Conservation (phyloP, 2,329 filamentous ascomycete species). For the Penicillium nordicum region DNA sequence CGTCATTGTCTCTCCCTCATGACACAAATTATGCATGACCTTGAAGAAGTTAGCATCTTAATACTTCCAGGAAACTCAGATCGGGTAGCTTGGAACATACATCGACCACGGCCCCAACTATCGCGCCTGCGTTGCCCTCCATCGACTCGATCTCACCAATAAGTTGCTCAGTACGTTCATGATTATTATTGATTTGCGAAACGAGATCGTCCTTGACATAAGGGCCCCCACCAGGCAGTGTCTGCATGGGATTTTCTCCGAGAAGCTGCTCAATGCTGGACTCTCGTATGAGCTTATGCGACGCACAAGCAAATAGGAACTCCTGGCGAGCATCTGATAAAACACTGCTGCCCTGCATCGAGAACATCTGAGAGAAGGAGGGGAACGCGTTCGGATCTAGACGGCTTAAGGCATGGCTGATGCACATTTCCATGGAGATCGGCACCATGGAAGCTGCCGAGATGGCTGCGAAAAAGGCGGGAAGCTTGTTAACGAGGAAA, state of each 20-base stretch:
- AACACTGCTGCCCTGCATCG: constrained; percentile 57
- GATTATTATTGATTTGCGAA: constrained; percentile 71
- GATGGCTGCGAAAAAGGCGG: constrained; percentile 58
- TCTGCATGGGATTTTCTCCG: constrained; percentile 79
- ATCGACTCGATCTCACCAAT: constrained; percentile 82
- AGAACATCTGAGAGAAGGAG: constrained; percentile 62
- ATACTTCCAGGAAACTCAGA: background rate
- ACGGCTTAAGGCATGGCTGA: constrained; percentile 62
- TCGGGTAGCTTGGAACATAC: constrained; percentile 41
- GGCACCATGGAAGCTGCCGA: constrained; percentile 56
- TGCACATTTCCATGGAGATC: constrained; percentile 60
- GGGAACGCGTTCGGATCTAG: constrained; percentile 63
- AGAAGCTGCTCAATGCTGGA: constrained; percentile 74
- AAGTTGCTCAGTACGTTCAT: constrained; percentile 70
- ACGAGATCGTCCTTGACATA: constrained; percentile 77
- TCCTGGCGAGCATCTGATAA: constrained; percentile 69
- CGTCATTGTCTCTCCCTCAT: constrained; percentile 60
- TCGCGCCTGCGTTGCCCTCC: constrained; percentile 86
- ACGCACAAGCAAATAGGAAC: constrained; percentile 84
- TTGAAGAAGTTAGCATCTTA: constrained; percentile 18
- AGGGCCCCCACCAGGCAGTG: constrained; percentile 68
- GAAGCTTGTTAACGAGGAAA: constrained; percentile 75
- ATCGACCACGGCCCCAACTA: constrained; percentile 73
- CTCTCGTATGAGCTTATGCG: constrained; percentile 79
- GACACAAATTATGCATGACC: constrained; percentile 56